Conservation (phyloP, 441 rosid genomes). For the Erodium texanum region DNA sequence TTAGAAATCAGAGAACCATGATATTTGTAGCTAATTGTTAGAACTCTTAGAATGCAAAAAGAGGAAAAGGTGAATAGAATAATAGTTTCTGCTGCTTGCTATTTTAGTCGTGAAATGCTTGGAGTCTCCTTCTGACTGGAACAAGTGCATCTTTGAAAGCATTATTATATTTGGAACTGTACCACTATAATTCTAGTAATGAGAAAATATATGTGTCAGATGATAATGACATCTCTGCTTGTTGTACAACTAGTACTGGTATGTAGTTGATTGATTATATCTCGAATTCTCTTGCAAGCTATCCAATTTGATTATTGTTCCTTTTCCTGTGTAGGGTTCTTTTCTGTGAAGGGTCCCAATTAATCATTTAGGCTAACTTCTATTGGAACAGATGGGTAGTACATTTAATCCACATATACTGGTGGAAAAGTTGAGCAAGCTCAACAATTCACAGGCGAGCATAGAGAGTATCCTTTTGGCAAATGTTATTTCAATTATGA, state of each 20-base stretch:
- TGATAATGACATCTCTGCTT: neutral
- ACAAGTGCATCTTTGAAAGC: neutral
- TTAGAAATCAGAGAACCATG: neutral
- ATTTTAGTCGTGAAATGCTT: neutral
- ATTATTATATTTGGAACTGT: neutral
- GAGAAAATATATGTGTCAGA: neutral
- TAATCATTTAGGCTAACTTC: conserved; percentile 14
- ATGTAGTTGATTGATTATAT: neutral
- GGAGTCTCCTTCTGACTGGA: neutral
- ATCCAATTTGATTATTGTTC: conserved; percentile 6
- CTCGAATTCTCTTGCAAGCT: neutral
- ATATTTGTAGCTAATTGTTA: neutral
- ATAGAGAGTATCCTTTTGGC: conserved; percentile 89
- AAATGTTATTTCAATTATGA: conserved; percentile 2
- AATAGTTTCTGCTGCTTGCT: neutral
- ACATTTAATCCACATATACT: conserved; percentile 87
- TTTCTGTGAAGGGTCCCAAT: conserved; percentile 19
- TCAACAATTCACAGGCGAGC: conserved; percentile 87
- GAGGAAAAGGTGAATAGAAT: neutral
- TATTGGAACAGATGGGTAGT: conserved; percentile 50
- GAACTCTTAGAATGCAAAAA: neutral
- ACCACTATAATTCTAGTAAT: neutral
- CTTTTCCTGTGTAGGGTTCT: conserved; percentile 18
- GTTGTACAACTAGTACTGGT: neutral
- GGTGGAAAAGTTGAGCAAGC: conserved; percentile 87